Evolutionary conservation across 805 yeast genomes (phyloP), one percentile per base, ranked within the genome.

Genomic region (Yueomyces sp.): DNA sequence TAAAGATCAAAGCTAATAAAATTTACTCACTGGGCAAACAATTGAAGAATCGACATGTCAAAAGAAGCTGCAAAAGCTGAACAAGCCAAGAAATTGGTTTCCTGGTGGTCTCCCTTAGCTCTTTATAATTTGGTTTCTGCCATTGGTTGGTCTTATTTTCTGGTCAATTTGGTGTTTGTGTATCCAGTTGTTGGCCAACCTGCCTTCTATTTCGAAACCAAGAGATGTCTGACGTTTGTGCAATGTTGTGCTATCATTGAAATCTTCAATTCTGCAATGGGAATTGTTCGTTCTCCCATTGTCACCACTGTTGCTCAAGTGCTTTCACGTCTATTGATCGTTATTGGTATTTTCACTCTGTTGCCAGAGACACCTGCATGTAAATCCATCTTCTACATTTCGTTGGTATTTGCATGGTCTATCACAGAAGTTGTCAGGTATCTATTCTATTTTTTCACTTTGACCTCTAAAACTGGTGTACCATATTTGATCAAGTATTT

Each of bases 371-470:
- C 86, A 2, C 51, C 55, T 28, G 56, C 54, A 28, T 42, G 30
- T 70, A 73, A 51, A 43, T 52, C 51, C 71, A 69, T 50, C 68
- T 77, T 74, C 12, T 88, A 81, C 61, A 63, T 79, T 45, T 68
- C 90, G 1, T 72, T 90, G 60, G 69, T 79, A 40, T 52, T 77
- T 39, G 87, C 96, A 9, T 92, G 98, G 98, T 77, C 92, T n/a
- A 54, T 85, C 43, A 85, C 97, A n/a, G 98, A 92, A 63, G 72
- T 85, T 39, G 80, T 88, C 45, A 74, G 98, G 60, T 92, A 92
- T 64, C 73, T 85, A 38, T 92, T 77, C 66, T 94, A 92, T 59
- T 62, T 55, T 41, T 58, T 47, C 46, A 52, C 57, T 7, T 46
- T 62, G 39, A 46, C 52, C 3, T 41, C 45, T 7, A 44, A 49